Evolutionary conservation across 345 rosid genomes (phyloP).

Genomic region (Salix purpurea): DNA sequence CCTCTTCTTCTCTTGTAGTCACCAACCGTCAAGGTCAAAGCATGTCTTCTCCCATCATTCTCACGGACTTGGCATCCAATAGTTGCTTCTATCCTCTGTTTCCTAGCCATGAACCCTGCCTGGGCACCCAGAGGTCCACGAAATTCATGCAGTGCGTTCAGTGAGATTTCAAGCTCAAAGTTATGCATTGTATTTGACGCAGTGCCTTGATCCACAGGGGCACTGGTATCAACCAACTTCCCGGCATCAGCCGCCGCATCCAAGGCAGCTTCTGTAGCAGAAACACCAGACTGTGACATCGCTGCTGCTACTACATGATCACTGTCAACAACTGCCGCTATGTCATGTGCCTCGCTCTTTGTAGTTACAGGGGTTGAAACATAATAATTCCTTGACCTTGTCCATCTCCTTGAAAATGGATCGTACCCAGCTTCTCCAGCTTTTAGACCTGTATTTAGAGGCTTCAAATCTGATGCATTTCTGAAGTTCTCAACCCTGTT

Average conservation of each 20-base stretch:
- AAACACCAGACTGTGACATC: slow-evolving; percentile 39
- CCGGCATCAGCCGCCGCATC: slow-evolving; percentile 98
- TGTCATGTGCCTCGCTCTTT: slow-evolving; percentile 32
- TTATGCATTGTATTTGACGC: slow-evolving; percentile 68
- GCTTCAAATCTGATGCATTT: slow-evolving; percentile 80
- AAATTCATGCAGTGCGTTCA: slow-evolving; percentile 55
- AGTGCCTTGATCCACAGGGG: slow-evolving; percentile 83
- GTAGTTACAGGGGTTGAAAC: slow-evolving; percentile 41
- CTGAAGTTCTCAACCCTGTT: slow-evolving; percentile 91
- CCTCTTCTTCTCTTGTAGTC: slow-evolving; percentile 99
- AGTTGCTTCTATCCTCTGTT: slow-evolving; percentile 83
- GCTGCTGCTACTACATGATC: slow-evolving; percentile 26
- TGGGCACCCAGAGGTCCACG: slow-evolving; percentile 84
- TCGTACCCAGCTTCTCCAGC: slow-evolving; percentile 99
- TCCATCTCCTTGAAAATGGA: slow-evolving; percentile 99
- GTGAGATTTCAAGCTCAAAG: slow-evolving; percentile 74
- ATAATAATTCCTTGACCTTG: slow-evolving; percentile 87
- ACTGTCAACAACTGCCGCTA: slow-evolving; percentile 15
- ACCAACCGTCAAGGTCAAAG: slow-evolving; percentile 81
- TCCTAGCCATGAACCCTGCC: slow-evolving; percentile 89
- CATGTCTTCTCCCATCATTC: slow-evolving; percentile 84
- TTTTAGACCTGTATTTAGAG: slow-evolving; percentile 51
- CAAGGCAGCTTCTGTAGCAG: slow-evolving; percentile 73
- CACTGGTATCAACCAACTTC: slow-evolving; percentile 85
- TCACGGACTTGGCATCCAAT: slow-evolving; percentile 73